phyloP scores from a whole-genome alignment of 495 filamentous ascomycete genomes.

The Parmelia sp. region DNA sequence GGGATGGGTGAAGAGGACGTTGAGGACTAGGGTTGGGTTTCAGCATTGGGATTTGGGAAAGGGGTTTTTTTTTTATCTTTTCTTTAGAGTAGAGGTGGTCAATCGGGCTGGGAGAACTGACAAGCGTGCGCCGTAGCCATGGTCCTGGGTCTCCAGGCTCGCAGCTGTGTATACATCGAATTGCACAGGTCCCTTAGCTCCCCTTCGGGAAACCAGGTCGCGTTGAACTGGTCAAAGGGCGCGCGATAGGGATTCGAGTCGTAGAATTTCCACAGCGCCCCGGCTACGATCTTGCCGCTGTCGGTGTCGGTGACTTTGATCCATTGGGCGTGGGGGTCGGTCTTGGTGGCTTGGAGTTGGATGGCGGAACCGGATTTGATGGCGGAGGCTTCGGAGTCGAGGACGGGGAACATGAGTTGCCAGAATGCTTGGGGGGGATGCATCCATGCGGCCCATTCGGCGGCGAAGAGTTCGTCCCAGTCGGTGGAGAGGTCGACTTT shows the following conservation, averaged over 20 bases:
- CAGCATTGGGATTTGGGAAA: too few species aligned
- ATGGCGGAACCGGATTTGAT: background rate
- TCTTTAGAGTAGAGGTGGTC: too few species aligned
- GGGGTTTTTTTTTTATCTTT: too few species aligned
- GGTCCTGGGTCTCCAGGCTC: background rate
- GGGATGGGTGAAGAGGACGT: background rate
- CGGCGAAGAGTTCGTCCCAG: background rate
- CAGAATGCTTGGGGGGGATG: background rate
- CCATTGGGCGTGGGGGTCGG: background rate
- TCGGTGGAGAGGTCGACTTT: background rate
- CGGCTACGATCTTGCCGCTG: background rate
- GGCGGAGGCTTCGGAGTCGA: background rate
- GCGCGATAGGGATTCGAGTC: background rate
- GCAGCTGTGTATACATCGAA: background rate
- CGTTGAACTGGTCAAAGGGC: background rate
- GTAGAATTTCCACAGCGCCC: constrained; percentile 7
- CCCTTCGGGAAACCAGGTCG: background rate
- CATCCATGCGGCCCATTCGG: background rate
- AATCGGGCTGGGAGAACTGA: background rate
- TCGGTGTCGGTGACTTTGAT: background rate
- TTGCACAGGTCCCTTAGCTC: background rate
- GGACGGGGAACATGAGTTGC: background rate
- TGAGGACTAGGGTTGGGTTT: too few species aligned
- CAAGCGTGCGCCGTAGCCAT: background rate
- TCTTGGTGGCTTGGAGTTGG: background rate